A percentile compares a stretch with the other conserved stretches of the same genome.
Evolutionary conservation across 805 yeast genomes (phyloP).

Genomic region (Wickerhamiella slavikovae): DNA sequence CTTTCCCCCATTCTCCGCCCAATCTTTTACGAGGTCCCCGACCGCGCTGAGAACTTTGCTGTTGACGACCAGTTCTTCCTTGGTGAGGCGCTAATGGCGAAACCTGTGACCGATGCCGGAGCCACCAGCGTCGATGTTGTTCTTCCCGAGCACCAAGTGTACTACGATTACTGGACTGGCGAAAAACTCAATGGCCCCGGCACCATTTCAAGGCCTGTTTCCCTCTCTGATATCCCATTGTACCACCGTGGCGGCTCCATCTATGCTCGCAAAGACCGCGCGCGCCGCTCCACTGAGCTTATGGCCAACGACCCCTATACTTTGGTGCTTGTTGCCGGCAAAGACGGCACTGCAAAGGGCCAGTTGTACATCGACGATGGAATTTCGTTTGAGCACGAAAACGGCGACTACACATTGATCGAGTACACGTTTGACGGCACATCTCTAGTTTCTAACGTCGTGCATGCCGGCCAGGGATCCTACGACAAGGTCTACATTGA

Average conservation of each 20-base stretch:
- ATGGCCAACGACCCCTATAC: conserved; percentile 72
- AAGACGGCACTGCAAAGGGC: conserved; percentile 31
- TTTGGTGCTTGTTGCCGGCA: conserved; percentile 34
- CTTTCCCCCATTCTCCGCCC: conserved; percentile 48
- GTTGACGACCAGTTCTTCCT: conserved; percentile 72
- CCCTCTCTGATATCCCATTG: conserved; percentile 47
- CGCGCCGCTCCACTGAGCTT: conserved; percentile 58
- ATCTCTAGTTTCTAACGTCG: conserved; percentile 4
- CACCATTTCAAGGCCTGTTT: conserved; percentile 18
- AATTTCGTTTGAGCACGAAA: conserved; percentile 35
- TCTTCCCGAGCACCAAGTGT: conserved; percentile 26
- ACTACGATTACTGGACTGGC: conserved; percentile 19
- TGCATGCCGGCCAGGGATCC: conserved; percentile 4
- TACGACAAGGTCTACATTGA: conserved; percentile 8
- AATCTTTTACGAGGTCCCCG: conserved; percentile 15
- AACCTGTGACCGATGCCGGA: conserved; percentile 52
- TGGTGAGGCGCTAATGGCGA: conserved; percentile 47
- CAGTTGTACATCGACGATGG: conserved; percentile 71
- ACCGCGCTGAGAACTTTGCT: conserved; percentile 24
- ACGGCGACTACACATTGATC: conserved; percentile 29
- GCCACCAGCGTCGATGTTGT: conserved; percentile 23
- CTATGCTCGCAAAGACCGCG: conserved; percentile 43
- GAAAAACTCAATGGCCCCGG: conserved; percentile 2
- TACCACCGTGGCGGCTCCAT: conserved; percentile 64
- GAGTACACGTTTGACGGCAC: conserved; percentile 20